Percentiles rank a stretch among this genome's conserved stretches.
Evolutionary conservation across 306 rosid species (phyloP).

Genomic region (Canavalia gladiata): DNA sequence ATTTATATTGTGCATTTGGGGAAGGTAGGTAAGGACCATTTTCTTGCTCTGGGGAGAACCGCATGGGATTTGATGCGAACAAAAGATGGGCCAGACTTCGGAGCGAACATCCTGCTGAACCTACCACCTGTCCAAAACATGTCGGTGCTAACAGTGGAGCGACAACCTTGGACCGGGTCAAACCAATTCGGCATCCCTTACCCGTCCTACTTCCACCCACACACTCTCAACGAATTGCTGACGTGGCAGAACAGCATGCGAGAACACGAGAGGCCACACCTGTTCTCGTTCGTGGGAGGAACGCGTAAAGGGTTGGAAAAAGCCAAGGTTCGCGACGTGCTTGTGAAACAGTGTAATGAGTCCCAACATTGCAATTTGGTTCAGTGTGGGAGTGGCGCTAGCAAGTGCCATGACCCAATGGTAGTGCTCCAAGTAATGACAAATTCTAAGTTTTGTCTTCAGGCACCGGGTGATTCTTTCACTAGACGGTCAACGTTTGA

Average conservation of each 20-base stretch:
- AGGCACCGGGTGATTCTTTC: constrained; percentile 83
- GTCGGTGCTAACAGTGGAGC: constrained; percentile 92
- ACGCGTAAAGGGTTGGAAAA: constrained; percentile 66
- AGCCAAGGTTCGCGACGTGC: constrained; percentile 70
- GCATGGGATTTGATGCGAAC: constrained; percentile 91
- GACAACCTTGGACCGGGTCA: constrained; percentile 73
- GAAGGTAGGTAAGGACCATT: constrained; percentile 59
- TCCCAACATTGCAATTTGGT: constrained; percentile 59
- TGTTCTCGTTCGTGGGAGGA: constrained; percentile 77
- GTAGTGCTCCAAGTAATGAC: constrained; percentile 61
- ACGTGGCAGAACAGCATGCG: constrained; percentile 62
- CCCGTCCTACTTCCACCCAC: constrained; percentile 89
- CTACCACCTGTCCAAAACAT: constrained; percentile 73
- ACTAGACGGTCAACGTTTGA: constrained; percentile 83
- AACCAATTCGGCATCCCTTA: constrained; percentile 82
- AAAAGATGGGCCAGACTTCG: constrained; percentile 59
- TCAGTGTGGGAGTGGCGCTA: constrained; percentile 45
- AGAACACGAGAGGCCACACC: constrained; percentile 49
- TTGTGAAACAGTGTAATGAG: constrained; percentile 60
- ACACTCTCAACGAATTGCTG: constrained; percentile 36
- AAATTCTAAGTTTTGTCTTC: constrained; percentile 66
- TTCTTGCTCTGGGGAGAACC: constrained; percentile 77
- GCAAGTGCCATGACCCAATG: constrained; percentile 59
- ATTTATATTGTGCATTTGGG: too few species aligned
- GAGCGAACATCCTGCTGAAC: constrained; percentile 73